phyloP scores from a whole-genome alignment of 345 rosid species.

The Eucalyptus caleyi region DNA sequence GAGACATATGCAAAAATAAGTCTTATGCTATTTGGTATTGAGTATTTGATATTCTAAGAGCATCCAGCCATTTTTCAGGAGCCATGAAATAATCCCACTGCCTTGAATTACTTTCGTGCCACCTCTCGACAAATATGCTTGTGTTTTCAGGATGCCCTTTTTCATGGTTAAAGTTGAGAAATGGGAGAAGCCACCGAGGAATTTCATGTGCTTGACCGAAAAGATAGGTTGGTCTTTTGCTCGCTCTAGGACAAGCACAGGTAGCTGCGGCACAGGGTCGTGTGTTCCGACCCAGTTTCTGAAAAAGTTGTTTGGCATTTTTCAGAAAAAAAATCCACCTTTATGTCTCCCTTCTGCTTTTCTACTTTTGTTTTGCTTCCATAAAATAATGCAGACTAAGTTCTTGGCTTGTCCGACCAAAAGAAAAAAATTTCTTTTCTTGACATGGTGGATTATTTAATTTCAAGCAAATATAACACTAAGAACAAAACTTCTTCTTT shows the following conservation, averaged over 20 bases:
- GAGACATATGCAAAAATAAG: neutral
- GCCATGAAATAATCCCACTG: neutral
- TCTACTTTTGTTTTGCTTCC: neutral
- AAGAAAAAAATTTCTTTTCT: neutral
- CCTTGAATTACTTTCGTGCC: neutral
- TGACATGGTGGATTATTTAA: neutral
- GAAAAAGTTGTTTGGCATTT: neutral
- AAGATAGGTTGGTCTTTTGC: neutral
- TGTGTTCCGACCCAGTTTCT: neutral
- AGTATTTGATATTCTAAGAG: neutral
- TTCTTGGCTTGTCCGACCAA: neutral
- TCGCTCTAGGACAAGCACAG: neutral
- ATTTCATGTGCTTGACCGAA: neutral
- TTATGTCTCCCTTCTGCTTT: neutral
- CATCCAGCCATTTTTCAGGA: neutral
- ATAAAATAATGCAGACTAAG: neutral
- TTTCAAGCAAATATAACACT: neutral
- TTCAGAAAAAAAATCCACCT: accelerated
- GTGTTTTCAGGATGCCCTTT: neutral
- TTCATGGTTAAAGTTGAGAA: neutral
- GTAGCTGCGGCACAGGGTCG: neutral
- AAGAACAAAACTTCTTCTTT: neutral
- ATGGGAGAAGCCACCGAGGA: neutral
- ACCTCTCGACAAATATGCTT: neutral
- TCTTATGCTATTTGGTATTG: neutral